Evolutionary conservation across 331 rosid genomes (phyloP).

Genomic region (Prunus yedoensis): DNA sequence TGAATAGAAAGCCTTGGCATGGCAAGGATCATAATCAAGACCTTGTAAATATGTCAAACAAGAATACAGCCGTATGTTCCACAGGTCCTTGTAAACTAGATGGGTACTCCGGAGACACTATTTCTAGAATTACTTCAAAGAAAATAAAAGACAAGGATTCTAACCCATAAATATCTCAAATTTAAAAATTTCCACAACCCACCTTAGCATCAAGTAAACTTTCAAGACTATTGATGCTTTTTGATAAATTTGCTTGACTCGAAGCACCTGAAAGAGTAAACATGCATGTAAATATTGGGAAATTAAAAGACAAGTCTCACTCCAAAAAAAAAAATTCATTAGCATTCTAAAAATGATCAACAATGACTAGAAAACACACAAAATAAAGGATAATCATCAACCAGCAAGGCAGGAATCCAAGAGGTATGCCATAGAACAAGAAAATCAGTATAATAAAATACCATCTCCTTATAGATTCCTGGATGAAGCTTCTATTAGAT

Average conservation of each 20-base stretch:
- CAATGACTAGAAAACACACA: conserved; percentile 18
- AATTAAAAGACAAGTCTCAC: conserved; percentile 5
- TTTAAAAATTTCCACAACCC: conserved; percentile 28
- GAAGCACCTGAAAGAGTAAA: conserved; percentile 66
- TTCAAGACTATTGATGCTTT: conserved; percentile 93
- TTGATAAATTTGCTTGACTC: conserved; percentile 54
- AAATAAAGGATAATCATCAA: conserved; percentile 1
- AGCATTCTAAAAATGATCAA: conserved; percentile 12
- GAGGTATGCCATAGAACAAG: conserved; percentile 13
- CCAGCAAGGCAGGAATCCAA: conserved; percentile 16
- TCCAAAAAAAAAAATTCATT: background rate
- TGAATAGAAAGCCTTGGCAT: background rate
- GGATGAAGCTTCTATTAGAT: too few relatives aligned
- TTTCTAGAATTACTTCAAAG: too few relatives aligned
- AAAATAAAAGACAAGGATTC: conserved; percentile 4
- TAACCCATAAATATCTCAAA: conserved; percentile 15
- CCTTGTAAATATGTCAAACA: background rate
- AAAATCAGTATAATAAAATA: background rate
- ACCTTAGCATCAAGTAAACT: conserved; percentile 83
- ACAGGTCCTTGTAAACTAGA: background rate
- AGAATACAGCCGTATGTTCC: background rate
- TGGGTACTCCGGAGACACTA: background rate
- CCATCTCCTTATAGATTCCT: background rate
- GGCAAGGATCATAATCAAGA: background rate
- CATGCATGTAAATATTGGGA: conserved; percentile 12